Evolutionary conservation across 2,329 filamentous ascomycete species (phyloP).

Genomic region (Diplodia intermedia): DNA sequence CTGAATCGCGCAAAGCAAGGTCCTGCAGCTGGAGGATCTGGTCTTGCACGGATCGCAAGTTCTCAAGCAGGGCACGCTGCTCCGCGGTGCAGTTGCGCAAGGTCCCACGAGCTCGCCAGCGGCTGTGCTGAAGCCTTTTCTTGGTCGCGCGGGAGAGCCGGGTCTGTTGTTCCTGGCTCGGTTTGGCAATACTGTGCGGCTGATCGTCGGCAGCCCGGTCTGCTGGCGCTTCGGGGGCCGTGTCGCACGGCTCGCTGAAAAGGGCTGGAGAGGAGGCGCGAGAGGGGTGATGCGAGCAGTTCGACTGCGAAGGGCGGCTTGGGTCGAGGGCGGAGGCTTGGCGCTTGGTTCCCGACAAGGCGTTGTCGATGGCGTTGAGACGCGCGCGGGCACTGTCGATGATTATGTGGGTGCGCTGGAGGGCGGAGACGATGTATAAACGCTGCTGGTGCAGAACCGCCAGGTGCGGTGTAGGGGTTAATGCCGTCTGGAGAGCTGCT

Average conservation of each 20-base stretch:
- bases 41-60: slow-evolving; percentile 10
- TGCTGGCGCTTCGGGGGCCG: background rate
- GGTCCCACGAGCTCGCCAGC: slow-evolving; percentile 29
- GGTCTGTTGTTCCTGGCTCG: background rate
- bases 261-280: slow-evolving; percentile 1
- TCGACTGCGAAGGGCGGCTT: background rate
- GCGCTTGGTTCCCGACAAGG: slow-evolving; percentile 3
- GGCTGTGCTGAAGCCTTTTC: slow-evolving; percentile 31
- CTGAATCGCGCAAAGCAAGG: background rate
- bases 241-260: slow-evolving; percentile 2
- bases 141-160: slow-evolving; percentile 14
- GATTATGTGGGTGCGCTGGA: slow-evolving; percentile 23
- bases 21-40: slow-evolving; percentile 22
- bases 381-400: slow-evolving; percentile 23
- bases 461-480: slow-evolving; percentile 26
- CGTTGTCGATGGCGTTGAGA: slow-evolving; percentile 14
- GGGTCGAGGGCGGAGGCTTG: background rate
- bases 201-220: slow-evolving; percentile 10
- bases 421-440: slow-evolving; percentile 29
- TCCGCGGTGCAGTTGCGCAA: slow-evolving; percentile 25
- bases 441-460: slow-evolving; percentile 29
- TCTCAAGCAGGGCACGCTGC: slow-evolving; percentile 24
- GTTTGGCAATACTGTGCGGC: slow-evolving; percentile 1
- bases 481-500: slow-evolving; percentile 26
- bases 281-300: background rate